Percentiles rank a stretch among this genome's conserved stretches.
Evolutionary conservation across 192 early-diverging fungal genomes (phyloP).

Genomic region (Phlyctochytrium arcticum): DNA sequence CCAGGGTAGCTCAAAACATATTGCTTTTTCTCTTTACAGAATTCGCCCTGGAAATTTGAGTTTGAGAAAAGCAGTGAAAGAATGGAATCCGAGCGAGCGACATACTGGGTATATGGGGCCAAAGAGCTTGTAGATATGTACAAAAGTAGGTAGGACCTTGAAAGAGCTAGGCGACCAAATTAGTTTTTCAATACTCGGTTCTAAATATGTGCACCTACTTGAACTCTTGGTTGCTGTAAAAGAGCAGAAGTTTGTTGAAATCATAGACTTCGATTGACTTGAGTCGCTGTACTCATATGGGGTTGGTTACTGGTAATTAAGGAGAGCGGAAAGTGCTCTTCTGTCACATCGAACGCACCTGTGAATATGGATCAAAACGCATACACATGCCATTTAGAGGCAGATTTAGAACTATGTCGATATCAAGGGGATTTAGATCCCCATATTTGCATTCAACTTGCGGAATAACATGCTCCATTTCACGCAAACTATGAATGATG

Average conservation of each 20-base stretch:
- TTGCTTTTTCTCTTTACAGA: slow-evolving; percentile 40
- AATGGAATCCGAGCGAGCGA: neutral
- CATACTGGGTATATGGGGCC: slow-evolving; percentile 43
- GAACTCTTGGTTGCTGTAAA: slow-evolving; percentile 56
- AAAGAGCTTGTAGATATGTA: slow-evolving; percentile 65
- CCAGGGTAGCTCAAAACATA: slow-evolving; percentile 73
- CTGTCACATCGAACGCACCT: slow-evolving; percentile 21
- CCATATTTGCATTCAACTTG: slow-evolving; percentile 61
- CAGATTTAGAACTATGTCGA: slow-evolving; percentile 18
- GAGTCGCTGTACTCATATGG: slow-evolving; percentile 36
- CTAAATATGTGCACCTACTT: slow-evolving; percentile 29
- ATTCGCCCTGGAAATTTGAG: slow-evolving; percentile 52
- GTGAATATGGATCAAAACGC: slow-evolving; percentile 53
- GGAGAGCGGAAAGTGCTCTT: neutral
- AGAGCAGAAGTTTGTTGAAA: slow-evolving; percentile 48
- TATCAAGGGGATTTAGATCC: slow-evolving; percentile 34
- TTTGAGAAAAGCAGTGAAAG: neutral
- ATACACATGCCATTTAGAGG: slow-evolving; percentile 47
- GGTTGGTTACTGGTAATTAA: too few relatives aligned
- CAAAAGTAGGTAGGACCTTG: slow-evolving; percentile 62
- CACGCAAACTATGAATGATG: slow-evolving; percentile 48
- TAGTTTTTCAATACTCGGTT: neutral
- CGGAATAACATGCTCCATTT: slow-evolving; percentile 46
- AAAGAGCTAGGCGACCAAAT: slow-evolving; percentile 37
- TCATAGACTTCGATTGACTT: slow-evolving; percentile 62